These are phyloP conservation scores for Cercophora scortea DNA, from an alignment of 495 filamentous ascomycete genomes.

Conservation along the genomic window DNA sequence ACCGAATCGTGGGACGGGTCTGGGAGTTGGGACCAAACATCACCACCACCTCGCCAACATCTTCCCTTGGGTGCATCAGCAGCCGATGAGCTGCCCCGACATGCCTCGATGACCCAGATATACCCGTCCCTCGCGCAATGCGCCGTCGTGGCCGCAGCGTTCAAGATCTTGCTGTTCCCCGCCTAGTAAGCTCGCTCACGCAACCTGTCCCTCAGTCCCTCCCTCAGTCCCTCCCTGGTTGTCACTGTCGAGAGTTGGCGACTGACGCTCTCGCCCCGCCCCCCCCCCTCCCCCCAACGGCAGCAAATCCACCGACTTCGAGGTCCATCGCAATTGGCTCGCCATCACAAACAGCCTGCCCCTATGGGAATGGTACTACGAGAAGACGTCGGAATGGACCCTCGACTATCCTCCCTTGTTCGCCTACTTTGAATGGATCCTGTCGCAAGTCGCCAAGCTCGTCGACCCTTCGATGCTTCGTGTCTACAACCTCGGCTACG, in stretches of 20 bases:
- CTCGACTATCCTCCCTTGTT: slow-evolving; percentile 98
- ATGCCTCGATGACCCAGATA: slow-evolving; percentile 62
- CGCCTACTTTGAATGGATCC: slow-evolving; percentile 88
- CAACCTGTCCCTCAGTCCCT: too few species aligned
- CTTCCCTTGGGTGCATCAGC: neutral
- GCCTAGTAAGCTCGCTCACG: slow-evolving; percentile 68
- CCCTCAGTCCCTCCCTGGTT: neutral
- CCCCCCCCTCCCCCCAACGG: neutral
- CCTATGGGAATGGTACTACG: slow-evolving; percentile 87
- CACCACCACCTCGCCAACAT: too few species aligned
- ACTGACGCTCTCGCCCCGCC: neutral
- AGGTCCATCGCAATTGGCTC: slow-evolving; percentile 97
- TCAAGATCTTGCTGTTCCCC: slow-evolving; percentile 91
- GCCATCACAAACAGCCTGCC: slow-evolving; percentile 88
- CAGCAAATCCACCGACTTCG: slow-evolving; percentile 99
- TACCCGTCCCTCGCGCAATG: slow-evolving; percentile 83
- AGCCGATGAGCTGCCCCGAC: slow-evolving; percentile 5
- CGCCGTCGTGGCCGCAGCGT: slow-evolving; percentile 76
- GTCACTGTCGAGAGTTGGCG: neutral
- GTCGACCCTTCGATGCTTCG: slow-evolving; percentile 76
- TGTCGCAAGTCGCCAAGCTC: slow-evolving; percentile 72
- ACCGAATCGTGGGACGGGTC: too few species aligned
- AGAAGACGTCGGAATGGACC: slow-evolving; percentile 97
- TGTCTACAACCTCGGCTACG: slow-evolving; percentile 72
- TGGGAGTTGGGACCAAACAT: too few species aligned